These are phyloP conservation scores for Yarrowia alimentaria DNA, from an alignment of 805 yeast species.

Conservation along the genomic window DNA sequence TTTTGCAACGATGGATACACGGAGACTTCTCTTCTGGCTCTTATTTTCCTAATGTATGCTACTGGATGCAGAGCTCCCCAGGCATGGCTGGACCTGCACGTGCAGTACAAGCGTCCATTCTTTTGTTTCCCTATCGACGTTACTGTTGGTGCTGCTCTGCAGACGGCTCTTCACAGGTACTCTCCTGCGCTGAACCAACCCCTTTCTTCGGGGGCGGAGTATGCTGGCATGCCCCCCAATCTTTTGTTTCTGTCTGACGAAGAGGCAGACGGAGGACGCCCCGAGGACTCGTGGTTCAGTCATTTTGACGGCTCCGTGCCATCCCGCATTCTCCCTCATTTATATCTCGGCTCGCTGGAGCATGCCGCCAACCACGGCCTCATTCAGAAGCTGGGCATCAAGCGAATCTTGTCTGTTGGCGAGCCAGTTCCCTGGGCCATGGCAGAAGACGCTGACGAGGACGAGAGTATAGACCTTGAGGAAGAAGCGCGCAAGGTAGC, in stretches of 20 bases:
- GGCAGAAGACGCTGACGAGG: conserved; percentile 20
- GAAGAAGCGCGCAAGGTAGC: conserved; percentile 16
- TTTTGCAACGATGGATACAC: conserved; percentile 92
- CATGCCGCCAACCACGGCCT: conserved; percentile 76
- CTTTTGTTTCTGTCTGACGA: conserved; percentile 16
- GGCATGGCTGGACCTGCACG: conserved; percentile 64
- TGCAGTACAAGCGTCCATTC: conserved; percentile 68
- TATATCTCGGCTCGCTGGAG: conserved; percentile 77
- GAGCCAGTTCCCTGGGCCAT: conserved; percentile 64
- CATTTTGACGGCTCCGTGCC: conserved; percentile 68
- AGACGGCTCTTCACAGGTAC: conserved; percentile 55
- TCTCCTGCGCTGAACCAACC: conserved; percentile 50
- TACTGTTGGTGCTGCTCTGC: conserved; percentile 58
- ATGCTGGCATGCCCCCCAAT: conserved; percentile 18
- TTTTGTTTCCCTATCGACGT: conserved; percentile 80
- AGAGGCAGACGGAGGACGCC: neutral
- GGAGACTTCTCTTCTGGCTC: conserved; percentile 73
- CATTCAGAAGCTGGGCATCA: conserved; percentile 63
- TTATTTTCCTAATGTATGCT: conserved; percentile 70
- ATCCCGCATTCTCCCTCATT: conserved; percentile 74
- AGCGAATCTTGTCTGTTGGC: conserved; percentile 80
- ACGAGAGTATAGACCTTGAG: conserved; percentile 20
- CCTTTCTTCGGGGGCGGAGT: conserved; percentile 14
- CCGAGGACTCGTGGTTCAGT: conserved; percentile 36
- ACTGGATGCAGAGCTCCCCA: conserved; percentile 59